These are phyloP conservation scores for Parachlorella kessleri DNA, from an alignment of 139 green algal genomes.

Conservation along the genomic window DNA sequence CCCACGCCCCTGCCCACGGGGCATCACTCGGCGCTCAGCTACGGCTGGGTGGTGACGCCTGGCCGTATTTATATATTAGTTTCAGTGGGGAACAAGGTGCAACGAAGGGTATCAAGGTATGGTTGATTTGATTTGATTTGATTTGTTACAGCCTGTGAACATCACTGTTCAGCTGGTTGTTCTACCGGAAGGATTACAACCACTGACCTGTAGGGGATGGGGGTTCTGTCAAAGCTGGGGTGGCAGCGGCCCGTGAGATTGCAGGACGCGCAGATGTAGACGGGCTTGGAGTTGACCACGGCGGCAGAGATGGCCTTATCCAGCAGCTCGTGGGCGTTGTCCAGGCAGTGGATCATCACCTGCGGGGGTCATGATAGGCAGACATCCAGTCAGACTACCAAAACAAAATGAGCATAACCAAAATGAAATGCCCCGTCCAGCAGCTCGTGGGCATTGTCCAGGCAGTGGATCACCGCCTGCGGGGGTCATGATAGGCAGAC, in stretches of 20 bases:
- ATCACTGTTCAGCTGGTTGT: not conserved
- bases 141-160: not conserved
- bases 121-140: too few relatives aligned
- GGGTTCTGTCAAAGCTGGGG: constrained; percentile 46
- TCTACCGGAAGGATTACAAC: not conserved
- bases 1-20: too few relatives aligned
- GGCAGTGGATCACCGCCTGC: constrained; percentile 32
- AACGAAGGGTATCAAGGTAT: not conserved
- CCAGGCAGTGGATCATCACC: constrained; percentile 42
- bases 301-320: constrained; percentile 68
- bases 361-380: not conserved
- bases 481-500: too few relatives aligned
- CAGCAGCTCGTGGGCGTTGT: constrained; percentile 68
- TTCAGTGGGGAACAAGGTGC: not conserved
- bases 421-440: constrained; percentile 76
- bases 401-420: too few relatives aligned
- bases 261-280: constrained; percentile 77
- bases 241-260: constrained; percentile 59
- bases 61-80: too few relatives aligned
- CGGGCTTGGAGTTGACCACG: constrained; percentile 61
- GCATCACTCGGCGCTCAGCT: too few relatives aligned
- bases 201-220: constrained; percentile 49
- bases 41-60: too few relatives aligned
- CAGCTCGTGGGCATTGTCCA: constrained; percentile 66
- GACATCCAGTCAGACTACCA: too few relatives aligned